Evolutionary conservation across 805 yeast species (phyloP).

Genomic region (Kurtzmaniella fragi): DNA sequence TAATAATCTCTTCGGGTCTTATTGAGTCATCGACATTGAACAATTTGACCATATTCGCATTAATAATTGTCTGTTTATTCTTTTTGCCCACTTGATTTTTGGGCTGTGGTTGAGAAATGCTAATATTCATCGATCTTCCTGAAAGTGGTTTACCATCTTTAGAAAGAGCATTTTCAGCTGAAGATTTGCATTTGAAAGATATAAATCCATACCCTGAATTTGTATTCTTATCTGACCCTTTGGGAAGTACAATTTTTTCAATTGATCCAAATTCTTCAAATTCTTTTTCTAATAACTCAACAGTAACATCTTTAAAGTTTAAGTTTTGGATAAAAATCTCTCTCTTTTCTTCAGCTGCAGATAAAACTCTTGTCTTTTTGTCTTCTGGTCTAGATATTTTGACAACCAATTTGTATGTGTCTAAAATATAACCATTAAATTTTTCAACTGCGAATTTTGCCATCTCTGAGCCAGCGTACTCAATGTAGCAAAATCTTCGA

Average conservation of each 20-base stretch:
- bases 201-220: slow-evolving; percentile 69
- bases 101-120: slow-evolving; percentile 44
- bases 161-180: slow-evolving; percentile 44
- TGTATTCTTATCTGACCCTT: slow-evolving; percentile 22
- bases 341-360: slow-evolving; percentile 47
- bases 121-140: slow-evolving; percentile 46
- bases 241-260: slow-evolving; percentile 49
- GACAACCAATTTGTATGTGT: slow-evolving; percentile 45
- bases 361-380: slow-evolving; percentile 22
- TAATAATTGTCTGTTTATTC: slow-evolving; percentile 13
- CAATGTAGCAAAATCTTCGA: slow-evolving; percentile 73
- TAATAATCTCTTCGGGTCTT: slow-evolving; percentile 27
- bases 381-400: slow-evolving; percentile 58
- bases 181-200: slow-evolving; percentile 37
- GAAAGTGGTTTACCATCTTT: slow-evolving; percentile 38
- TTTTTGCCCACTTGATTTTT: slow-evolving; percentile 15
- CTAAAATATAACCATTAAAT: slow-evolving; percentile 35
- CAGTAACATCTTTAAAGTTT: slow-evolving; percentile 39
- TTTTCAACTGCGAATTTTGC: slow-evolving; percentile 40
- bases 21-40: slow-evolving; percentile 28
- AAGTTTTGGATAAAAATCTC: slow-evolving; percentile 55
- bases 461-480: slow-evolving; percentile 37
- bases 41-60: slow-evolving; percentile 14
- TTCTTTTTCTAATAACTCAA: slow-evolving; percentile 28
- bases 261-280: slow-evolving; percentile 51